Conservation (phyloP, 768 basidiomycete species). For the Lactarius deliciosus region DNA sequence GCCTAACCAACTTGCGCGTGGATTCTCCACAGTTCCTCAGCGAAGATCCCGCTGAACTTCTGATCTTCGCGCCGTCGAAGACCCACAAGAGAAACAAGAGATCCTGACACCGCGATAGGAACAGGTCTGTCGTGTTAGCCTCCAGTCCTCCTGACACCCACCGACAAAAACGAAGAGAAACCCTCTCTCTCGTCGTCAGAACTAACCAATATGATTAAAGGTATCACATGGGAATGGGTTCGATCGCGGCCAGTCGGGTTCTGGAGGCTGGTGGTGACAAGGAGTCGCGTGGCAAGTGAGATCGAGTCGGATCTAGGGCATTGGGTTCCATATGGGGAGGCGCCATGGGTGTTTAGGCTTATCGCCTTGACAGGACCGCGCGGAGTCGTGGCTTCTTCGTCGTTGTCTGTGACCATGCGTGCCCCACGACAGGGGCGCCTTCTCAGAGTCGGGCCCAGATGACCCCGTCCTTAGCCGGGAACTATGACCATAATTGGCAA, state of each 20-base stretch:
- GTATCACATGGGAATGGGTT: background rate
- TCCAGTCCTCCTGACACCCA: background rate
- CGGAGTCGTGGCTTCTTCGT: background rate
- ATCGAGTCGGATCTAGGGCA: background rate
- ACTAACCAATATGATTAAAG: background rate
- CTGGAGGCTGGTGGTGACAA: background rate
- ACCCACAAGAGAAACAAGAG: background rate
- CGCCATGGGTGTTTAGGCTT: background rate
- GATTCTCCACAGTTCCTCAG: background rate
- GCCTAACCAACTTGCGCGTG: too few relatives aligned
- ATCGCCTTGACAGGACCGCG: slow-evolving; percentile 2
- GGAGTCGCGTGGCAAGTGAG: background rate
- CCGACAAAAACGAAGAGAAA: background rate
- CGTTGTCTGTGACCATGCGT: background rate
- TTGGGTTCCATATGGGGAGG: background rate
- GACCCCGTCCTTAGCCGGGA: background rate
- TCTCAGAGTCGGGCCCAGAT: background rate
- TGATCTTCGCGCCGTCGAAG: background rate
- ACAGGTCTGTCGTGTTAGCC: background rate
- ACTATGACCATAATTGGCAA: background rate
- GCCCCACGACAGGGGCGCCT: background rate
- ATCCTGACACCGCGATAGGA: background rate
- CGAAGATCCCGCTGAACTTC: background rate
- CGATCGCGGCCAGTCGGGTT: background rate
- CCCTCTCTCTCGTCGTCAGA: too few relatives aligned